These are phyloP conservation scores for Phytophthora pluvialis DNA, from an alignment of 352 stramenopile species.

Conservation along the genomic window DNA sequence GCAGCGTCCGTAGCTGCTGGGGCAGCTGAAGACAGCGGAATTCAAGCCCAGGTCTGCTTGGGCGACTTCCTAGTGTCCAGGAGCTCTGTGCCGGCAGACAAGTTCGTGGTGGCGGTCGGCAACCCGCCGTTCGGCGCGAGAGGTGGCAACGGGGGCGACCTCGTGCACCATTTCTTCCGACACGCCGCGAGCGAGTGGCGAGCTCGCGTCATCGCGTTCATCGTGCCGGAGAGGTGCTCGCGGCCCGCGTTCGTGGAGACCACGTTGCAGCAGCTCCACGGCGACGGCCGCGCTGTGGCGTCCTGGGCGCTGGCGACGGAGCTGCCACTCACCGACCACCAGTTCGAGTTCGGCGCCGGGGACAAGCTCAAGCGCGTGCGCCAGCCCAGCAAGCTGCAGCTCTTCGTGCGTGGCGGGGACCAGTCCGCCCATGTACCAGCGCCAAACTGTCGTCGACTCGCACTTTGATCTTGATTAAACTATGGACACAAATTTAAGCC, in stretches of 20 bases:
- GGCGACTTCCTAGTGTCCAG: slow-evolving; percentile 65
- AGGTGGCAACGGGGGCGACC: slow-evolving; percentile 36
- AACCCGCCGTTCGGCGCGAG: slow-evolving; percentile 76
- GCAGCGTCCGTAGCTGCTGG: background rate
- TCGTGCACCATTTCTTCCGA: slow-evolving; percentile 61
- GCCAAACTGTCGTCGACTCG: background rate
- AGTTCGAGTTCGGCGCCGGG: slow-evolving; percentile 65
- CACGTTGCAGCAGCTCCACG: slow-evolving; percentile 40
- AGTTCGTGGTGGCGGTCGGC: slow-evolving; percentile 53
- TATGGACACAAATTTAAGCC: background rate
- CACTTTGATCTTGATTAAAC: slow-evolving; percentile 7
- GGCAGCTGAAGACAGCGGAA: background rate
- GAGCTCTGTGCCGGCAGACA: slow-evolving; percentile 12
- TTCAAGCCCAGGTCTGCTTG: slow-evolving; percentile 35
- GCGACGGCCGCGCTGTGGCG: background rate
- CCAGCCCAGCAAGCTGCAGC: slow-evolving; percentile 68
- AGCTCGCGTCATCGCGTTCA: slow-evolving; percentile 64
- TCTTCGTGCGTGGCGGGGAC: slow-evolving; percentile 24
- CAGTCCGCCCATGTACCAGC: background rate
- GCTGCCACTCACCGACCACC: slow-evolving; percentile 43
- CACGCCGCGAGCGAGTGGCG: slow-evolving; percentile 58
- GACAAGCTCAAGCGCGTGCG: slow-evolving; percentile 54
- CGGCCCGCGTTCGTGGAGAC: slow-evolving; percentile 45
- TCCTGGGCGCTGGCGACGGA: slow-evolving; percentile 42
- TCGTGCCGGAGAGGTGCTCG: slow-evolving; percentile 69